Conservation (phyloP, 1,139 yeast genomes). For the Yamadazyma sp. region DNA sequence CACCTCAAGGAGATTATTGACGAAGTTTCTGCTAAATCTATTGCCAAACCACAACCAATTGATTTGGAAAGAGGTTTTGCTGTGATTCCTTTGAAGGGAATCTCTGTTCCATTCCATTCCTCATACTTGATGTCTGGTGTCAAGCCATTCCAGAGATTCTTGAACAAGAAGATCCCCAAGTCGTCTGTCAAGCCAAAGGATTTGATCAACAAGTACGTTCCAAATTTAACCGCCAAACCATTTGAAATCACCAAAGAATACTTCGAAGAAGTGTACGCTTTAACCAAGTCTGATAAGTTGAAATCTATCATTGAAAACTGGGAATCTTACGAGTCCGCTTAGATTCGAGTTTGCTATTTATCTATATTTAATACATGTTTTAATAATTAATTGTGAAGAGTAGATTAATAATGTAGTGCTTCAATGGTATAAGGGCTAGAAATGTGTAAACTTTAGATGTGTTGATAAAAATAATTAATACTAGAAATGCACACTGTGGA, state of each 20-base stretch:
- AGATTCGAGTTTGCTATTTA: constrained; percentile 11
- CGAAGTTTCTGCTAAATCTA: constrained; percentile 78
- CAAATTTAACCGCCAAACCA: constrained; percentile 97
- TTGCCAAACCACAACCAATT: constrained; percentile 92
- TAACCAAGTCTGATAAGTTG: constrained; percentile 90
- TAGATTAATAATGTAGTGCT: too few species aligned
- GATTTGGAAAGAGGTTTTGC: constrained; percentile 98
- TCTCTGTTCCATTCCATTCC: constrained; percentile 98
- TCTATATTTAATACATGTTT: too few species aligned
- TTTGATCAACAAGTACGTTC: constrained; percentile 92
- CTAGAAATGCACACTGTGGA: background rate
- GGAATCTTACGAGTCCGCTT: constrained; percentile 73
- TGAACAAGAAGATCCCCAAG: constrained; percentile 92
- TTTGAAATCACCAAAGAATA: constrained; percentile 94
- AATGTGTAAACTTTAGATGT: too few species aligned
- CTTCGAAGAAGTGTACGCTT: constrained; percentile 90
- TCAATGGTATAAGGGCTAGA: too few species aligned
- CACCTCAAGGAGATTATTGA: constrained; percentile 84
- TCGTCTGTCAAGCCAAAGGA: constrained; percentile 94
- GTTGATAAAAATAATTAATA: too few species aligned
- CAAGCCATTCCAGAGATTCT: constrained; percentile 96
- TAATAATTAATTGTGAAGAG: too few species aligned
- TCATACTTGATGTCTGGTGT: constrained; percentile 97
- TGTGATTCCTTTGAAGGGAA: constrained; percentile 96
- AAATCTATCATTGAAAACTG: constrained; percentile 90